phyloP scores from a whole-genome alignment of 257 asterid species.

The Hygrophila difformis region DNA sequence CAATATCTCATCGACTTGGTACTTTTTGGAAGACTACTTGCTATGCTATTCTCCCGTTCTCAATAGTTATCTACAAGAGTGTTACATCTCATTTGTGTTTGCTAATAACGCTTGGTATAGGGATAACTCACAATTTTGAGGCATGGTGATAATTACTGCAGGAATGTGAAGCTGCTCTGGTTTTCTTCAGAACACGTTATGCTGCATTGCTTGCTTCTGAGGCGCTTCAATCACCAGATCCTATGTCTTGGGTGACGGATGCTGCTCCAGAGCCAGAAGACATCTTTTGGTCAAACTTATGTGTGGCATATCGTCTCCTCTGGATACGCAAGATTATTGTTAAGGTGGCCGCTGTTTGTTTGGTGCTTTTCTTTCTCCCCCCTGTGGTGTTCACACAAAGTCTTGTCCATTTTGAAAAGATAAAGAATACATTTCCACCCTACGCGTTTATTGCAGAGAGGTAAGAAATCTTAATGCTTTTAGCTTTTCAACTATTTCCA shows the following conservation, averaged over 20 bases:
- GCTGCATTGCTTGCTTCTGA: conserved; percentile 95
- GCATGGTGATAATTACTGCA: conserved; percentile 25
- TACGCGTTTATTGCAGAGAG: conserved; percentile 42
- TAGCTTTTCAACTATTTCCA: neutral
- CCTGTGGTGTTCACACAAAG: conserved; percentile 91
- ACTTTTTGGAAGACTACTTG: neutral
- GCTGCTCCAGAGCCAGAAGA: conserved; percentile 89
- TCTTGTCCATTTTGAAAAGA: conserved; percentile 81
- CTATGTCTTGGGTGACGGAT: conserved; percentile 91
- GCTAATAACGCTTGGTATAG: no score
- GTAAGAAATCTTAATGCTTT: conserved; percentile 38
- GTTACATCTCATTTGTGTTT: neutral
- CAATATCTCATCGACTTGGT: neutral
- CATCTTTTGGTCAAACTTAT: conserved; percentile 76
- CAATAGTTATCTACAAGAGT: neutral
- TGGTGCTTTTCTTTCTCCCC: conserved; percentile 69
- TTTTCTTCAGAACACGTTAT: conserved; percentile 89
- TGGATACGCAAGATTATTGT: conserved; percentile 85
- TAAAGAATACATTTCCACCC: conserved; percentile 61
- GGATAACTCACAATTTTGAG: conserved; percentile 2
- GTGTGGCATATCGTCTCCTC: conserved; percentile 64
- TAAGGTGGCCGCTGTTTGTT: conserved; percentile 51
- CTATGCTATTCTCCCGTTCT: neutral
- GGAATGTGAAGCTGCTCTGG: conserved; percentile 92
- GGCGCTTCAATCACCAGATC: conserved; percentile 74